Evolutionary conservation across 2,329 filamentous ascomycete genomes (phyloP), one percentile per base, ranked within the genome.

Genomic region (Hymenoscyphus albidus): DNA sequence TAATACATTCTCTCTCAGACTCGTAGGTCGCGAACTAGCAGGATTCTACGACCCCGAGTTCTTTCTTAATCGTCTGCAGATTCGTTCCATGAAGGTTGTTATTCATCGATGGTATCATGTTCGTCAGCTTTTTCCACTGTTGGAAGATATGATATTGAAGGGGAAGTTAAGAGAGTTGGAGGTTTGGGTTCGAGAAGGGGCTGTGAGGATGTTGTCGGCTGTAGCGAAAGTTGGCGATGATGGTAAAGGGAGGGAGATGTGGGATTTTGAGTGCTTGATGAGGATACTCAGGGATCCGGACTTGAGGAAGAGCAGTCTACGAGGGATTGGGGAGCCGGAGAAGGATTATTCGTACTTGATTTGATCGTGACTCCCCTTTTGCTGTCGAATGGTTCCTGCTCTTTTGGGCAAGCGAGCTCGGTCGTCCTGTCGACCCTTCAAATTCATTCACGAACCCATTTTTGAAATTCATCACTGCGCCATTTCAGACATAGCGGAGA

Each of bases 81-180:
- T 74, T 22, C 67, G 64, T 14, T 62, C 48, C 6, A 22, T 74
- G 2, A 39, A 58, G 0, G 39, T 75, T 9, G 48, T 57, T 2
- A 58, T 73, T 6, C 7, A 58, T 7, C 40, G 71, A 5, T 75
- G 69, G 70, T 54, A 54, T 22, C 48, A 22, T 27, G 71, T 72
- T 4, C 65, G 54, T 1, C 69, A 71, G 38, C 59, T 69, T 27
- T 72, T 71, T 63, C 71, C 67, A 0, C 40, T 65, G 2, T 14
- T 74, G 1, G 67, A 71, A 39, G 69, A 70, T 31, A 72, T 68
- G 62, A 70, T 75, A 9, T 62, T 73, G 14, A 68, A 71, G 59
- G 74, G 73, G 3, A 65, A 58, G 12, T 59, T 75, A 18, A 68
- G 72, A 55, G 38, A 62, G 2, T n/a, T 75, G 14, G 68, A 72